A percentile compares a stretch with the other conserved stretches of the same genome.
Evolutionary conservation across 768 basidiomycete genomes (phyloP).

Genomic region (Lentinus brumalis): DNA sequence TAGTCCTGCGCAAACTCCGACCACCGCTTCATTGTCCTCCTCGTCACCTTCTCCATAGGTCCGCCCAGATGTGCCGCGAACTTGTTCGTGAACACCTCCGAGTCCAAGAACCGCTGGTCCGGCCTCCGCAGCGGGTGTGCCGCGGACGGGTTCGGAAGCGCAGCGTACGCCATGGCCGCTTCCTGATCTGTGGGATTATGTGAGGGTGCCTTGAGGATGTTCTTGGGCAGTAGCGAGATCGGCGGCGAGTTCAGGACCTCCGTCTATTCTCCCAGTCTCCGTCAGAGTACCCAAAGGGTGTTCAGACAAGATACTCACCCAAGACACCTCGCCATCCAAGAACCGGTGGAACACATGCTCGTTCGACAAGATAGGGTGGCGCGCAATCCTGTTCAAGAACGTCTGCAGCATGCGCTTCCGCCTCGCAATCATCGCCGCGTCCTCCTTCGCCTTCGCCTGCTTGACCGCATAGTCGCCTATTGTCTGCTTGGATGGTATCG

Average conservation of each 20-base stretch:
- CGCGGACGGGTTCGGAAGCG: constrained; percentile 86
- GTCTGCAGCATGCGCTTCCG: constrained; percentile 95
- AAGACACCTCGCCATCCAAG: constrained; percentile 93
- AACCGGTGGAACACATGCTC: constrained; percentile 97
- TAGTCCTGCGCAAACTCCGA: constrained; percentile 87
- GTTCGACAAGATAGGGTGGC: constrained; percentile 93
- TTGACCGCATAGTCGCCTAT: constrained; percentile 97
- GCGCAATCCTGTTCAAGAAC: constrained; percentile 86
- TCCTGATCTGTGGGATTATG: constrained; percentile 88
- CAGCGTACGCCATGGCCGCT: constrained; percentile 73
- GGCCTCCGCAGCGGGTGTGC: constrained; percentile 88
- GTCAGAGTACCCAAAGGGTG: background rate
- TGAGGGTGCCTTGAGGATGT: constrained; percentile 91
- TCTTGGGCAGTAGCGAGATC: constrained; percentile 89
- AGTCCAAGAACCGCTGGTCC: constrained; percentile 95
- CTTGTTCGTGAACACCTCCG: constrained; percentile 93
- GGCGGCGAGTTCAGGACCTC: constrained; percentile 95
- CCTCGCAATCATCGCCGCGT: constrained; percentile 86
- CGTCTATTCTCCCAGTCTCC: constrained; percentile 46
- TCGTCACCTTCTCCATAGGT: constrained; percentile 95
- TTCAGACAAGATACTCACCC: constrained; percentile 55
- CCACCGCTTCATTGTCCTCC: constrained; percentile 92
- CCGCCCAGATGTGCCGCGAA: constrained; percentile 91
- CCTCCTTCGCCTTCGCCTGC: constrained; percentile 95
- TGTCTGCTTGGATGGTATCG: constrained; percentile 96